Conservation (phyloP, 768 basidiomycete species). For the Imleria badia region DNA sequence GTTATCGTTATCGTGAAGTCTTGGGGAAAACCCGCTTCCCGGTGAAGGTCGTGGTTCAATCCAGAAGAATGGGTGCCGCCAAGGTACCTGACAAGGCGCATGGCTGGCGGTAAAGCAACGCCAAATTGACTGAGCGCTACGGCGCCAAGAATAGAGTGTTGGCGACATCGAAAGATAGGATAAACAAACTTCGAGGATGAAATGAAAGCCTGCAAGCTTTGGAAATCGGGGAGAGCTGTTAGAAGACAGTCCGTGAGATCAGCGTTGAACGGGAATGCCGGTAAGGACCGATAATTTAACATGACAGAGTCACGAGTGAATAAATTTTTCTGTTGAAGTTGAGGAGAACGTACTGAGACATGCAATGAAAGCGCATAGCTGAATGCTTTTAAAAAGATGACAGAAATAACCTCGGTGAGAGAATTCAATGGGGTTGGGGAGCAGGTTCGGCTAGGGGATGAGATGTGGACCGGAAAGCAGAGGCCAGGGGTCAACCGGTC, state of each 20-base stretch:
- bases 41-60: conserved; percentile 10
- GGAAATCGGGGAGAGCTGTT: conserved; percentile 28
- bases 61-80: neutral
- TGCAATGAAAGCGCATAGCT: no score
- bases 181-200: conserved; percentile 33
- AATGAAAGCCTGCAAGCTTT: conserved; percentile 25
- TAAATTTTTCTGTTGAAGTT: neutral
- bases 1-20: conserved; percentile 16
- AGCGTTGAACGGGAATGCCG: conserved; percentile 12
- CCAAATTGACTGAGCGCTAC: conserved; percentile 32
- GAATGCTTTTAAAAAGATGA: no score
- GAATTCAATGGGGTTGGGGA: no score
- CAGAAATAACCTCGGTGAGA: no score
- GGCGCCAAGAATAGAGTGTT: conserved; percentile 30
- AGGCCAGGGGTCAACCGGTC: no score
- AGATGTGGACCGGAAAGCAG: no score
- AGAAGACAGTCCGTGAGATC: conserved; percentile 35
- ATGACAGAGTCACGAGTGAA: neutral
- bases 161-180: conserved; percentile 28
- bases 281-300: neutral
- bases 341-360: neutral
- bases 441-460: no score
- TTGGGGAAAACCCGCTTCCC: neutral
- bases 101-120: conserved; percentile 31
- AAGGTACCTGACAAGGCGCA: conserved; percentile 25